These are phyloP conservation scores for Curvularia eragrostidis DNA, from an alignment of 2,329 filamentous ascomycete genomes.

Conservation along the genomic window DNA sequence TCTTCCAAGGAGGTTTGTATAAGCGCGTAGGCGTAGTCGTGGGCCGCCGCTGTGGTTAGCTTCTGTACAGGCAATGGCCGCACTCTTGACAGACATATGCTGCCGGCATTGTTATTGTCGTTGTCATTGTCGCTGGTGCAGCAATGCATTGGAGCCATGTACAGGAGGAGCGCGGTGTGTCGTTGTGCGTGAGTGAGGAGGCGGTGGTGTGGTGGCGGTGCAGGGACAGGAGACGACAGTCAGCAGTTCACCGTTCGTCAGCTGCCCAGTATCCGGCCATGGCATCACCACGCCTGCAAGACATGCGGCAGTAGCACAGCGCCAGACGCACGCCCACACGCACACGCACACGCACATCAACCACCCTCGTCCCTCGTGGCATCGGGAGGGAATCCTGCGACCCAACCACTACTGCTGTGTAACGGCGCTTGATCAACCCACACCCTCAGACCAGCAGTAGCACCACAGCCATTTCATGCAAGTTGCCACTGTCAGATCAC, in stretches of 20 bases:
- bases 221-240: slow-evolving; percentile 1
- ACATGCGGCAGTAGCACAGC: slow-evolving; percentile 13
- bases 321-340: slow-evolving; percentile 6
- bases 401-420: slow-evolving; percentile 37
- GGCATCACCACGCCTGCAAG: slow-evolving; percentile 4
- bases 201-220: slow-evolving; percentile 4
- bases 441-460: slow-evolving; percentile 35
- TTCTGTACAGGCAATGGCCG: slow-evolving; percentile 1
- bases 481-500: slow-evolving; percentile 47
- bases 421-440: slow-evolving; percentile 36
- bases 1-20: neutral
- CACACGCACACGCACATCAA: slow-evolving; percentile 1
- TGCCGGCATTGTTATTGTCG: slow-evolving; percentile 2
- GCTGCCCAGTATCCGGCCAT: neutral
- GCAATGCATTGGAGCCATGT: slow-evolving; percentile 3
- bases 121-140: no score
- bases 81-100: neutral
- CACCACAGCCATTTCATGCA: slow-evolving; percentile 26
- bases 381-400: slow-evolving; percentile 25
- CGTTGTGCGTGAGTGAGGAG: slow-evolving; percentile 6
- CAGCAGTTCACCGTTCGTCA: slow-evolving; percentile 2
- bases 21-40: slow-evolving; percentile 11
- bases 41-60: slow-evolving; percentile 14
- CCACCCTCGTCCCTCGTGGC: slow-evolving; percentile 22
- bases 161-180: slow-evolving; percentile 1